Percentiles rank a stretch among this genome's conserved stretches.
These are phyloP conservation scores for Solanum phureja DNA, from an alignment of 257 asterid species.

Conservation along the genomic window DNA sequence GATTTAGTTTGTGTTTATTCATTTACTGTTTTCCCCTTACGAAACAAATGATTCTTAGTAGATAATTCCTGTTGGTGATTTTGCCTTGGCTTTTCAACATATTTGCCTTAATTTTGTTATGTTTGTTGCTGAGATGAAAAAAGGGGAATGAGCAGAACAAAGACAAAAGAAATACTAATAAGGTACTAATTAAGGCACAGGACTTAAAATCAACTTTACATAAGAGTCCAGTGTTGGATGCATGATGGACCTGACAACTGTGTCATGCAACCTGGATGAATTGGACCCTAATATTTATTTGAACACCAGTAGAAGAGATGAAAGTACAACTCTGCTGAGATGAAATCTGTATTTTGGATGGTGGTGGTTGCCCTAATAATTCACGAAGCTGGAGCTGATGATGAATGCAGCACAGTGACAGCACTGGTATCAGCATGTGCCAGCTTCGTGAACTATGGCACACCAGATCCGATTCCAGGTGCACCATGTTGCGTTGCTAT, in stretches of 20 bases:
- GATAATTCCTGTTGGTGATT: background rate
- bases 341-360: background rate
- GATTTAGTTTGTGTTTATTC: background rate
- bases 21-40: background rate
- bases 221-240: background rate
- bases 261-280: slow-evolving; percentile 23
- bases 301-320: background rate
- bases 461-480: slow-evolving; percentile 67
- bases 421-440: slow-evolving; percentile 67
- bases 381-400: background rate
- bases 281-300: background rate
- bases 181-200: background rate
- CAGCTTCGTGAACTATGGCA: slow-evolving; percentile 44
- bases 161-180: background rate
- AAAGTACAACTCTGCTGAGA: background rate
- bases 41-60: background rate
- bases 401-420: slow-evolving; percentile 56
- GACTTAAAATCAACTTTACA: background rate
- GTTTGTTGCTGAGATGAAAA: background rate
- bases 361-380: background rate
- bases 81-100: background rate
- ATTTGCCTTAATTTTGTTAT: background rate
- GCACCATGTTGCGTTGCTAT: slow-evolving; percentile 87
- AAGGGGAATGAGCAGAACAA: background rate
- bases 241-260: background rate